These are phyloP conservation scores for Venustampulla echinocandica DNA, from an alignment of 495 filamentous ascomycete species.

Conservation along the genomic window DNA sequence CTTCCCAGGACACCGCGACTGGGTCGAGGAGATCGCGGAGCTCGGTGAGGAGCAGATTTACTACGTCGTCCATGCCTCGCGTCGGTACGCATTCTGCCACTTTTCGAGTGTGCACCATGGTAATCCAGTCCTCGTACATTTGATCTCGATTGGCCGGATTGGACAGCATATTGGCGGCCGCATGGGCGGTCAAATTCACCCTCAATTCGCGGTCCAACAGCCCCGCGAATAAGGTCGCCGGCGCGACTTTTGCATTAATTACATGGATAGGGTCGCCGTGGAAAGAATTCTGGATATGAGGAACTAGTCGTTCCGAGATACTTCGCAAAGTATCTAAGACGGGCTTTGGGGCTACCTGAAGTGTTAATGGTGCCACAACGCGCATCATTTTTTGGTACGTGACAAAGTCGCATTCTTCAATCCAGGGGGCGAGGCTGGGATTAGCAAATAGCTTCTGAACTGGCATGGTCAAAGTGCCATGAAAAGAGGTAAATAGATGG, in stretches of 20 bases:
- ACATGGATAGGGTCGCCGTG: conserved; percentile 74
- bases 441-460: conserved; percentile 90
- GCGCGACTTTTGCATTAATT: conserved; percentile 72
- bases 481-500: conserved; percentile 89
- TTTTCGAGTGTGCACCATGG: conserved; percentile 63
- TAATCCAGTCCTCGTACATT: conserved; percentile 91
- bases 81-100: conserved; percentile 52
- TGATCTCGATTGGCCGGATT: conserved; percentile 67
- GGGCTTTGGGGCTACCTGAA: conserved; percentile 78
- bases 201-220: conserved; percentile 76
- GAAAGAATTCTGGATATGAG: conserved; percentile 73
- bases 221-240: conserved; percentile 81
- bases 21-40: conserved; percentile 64
- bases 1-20: conserved; percentile 43
- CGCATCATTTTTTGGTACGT: conserved; percentile 96
- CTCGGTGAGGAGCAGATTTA: conserved; percentile 64
- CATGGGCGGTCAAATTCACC: conserved; percentile 85
- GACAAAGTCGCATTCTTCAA: conserved; percentile 86
- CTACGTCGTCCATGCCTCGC: conserved; percentile 57
- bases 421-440: conserved; percentile 78
- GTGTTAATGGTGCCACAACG: conserved; percentile 71
- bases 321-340: conserved; percentile 76
- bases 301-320: conserved; percentile 69
- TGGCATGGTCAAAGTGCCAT: conserved; percentile 90
- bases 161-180: conserved; percentile 67